Evolutionary conservation across 2,329 filamentous ascomycete species (phyloP), one percentile per base, ranked within the genome.

Genomic region (Nemania serpens): DNA sequence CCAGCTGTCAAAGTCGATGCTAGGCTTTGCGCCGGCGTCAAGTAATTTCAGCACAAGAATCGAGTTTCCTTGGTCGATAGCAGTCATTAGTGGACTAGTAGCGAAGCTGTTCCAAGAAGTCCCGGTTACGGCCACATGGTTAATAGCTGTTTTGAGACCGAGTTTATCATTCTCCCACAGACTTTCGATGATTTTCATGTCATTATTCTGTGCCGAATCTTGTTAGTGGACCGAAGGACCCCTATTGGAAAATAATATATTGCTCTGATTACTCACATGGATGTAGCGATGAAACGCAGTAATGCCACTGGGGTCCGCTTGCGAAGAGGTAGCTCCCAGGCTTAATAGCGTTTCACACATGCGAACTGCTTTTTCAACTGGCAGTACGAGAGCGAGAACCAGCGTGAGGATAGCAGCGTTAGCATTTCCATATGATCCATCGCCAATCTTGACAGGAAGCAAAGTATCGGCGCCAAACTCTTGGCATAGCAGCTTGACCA

Each of bases 401-500:
- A 94, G 76, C 0, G 88, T 89, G 50, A 95, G 78, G 46, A 94
- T 87, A 0, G 88, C 89, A 0, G 78, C 82, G 29, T 78, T 77
- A 2, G 84, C 81, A 3, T 76, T 76, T 49, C 80, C 81, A 58
- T 82, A 69, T 58, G 77, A 70, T 1, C 77, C 74, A 58, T 81
- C 74, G 10, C 83, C 70, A 25, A 89, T 80, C 74, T 93, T 93
- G 71, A 95, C 80, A 0, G 91, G 91, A 20, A 92, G 78, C 15
- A 93, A 78, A 0, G 89, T 82, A 73, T 96, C 91, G 4, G 91
- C 91, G 7, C 91, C 92, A 69, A 91, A 95, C 63, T 88, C 78
- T 46, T 87, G 80, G 54, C 90, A 89, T 6, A 96, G 82, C 22
- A 86, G 74, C 59, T 88, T 84, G 13, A 94, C 90, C 11, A 87